Conservation (phyloP, 1,139 yeast species). For the Pichia sp. region DNA sequence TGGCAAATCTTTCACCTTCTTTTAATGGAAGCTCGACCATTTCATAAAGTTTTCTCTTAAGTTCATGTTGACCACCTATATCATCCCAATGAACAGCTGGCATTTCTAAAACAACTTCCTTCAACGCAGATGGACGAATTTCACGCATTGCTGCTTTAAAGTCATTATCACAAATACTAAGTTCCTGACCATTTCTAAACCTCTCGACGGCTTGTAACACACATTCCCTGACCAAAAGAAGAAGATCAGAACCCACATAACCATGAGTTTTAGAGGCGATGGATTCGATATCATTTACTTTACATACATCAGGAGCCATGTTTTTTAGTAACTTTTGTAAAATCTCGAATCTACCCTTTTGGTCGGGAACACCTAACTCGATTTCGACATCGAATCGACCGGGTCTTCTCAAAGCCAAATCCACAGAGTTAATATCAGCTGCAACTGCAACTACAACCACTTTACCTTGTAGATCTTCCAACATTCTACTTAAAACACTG, state of each 20-base stretch:
- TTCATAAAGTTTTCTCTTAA: slow-evolving; percentile 74
- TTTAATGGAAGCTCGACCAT: slow-evolving; percentile 89
- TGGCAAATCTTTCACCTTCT: slow-evolving; percentile 67
- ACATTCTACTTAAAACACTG: slow-evolving; percentile 75
- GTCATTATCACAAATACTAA: slow-evolving; percentile 37
- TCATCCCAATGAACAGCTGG: slow-evolving; percentile 93
- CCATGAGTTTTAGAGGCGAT: slow-evolving; percentile 70
- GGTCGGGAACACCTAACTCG: slow-evolving; percentile 74
- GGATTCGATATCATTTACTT: slow-evolving; percentile 46
- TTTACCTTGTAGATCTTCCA: slow-evolving; percentile 74
- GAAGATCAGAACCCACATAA: slow-evolving; percentile 80
- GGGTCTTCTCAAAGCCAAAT: slow-evolving; percentile 83
- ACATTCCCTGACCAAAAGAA: slow-evolving; percentile 81
- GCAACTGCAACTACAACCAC: slow-evolving; percentile 46
- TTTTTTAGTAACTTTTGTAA: slow-evolving; percentile 51
- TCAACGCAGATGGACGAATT: slow-evolving; percentile 92
- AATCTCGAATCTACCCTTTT: slow-evolving; percentile 56
- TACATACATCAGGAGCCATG: slow-evolving; percentile 51
- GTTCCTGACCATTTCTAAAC: slow-evolving; percentile 32
- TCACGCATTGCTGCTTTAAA: slow-evolving; percentile 63
- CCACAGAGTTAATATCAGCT: slow-evolving; percentile 74
- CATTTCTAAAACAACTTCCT: slow-evolving; percentile 88
- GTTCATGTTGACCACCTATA: slow-evolving; percentile 87
- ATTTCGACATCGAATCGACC: slow-evolving; percentile 89
- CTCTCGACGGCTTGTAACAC: slow-evolving; percentile 67